Conservation (phyloP, 1,284 basidiomycete species). For the Trichosporon sp. region DNA sequence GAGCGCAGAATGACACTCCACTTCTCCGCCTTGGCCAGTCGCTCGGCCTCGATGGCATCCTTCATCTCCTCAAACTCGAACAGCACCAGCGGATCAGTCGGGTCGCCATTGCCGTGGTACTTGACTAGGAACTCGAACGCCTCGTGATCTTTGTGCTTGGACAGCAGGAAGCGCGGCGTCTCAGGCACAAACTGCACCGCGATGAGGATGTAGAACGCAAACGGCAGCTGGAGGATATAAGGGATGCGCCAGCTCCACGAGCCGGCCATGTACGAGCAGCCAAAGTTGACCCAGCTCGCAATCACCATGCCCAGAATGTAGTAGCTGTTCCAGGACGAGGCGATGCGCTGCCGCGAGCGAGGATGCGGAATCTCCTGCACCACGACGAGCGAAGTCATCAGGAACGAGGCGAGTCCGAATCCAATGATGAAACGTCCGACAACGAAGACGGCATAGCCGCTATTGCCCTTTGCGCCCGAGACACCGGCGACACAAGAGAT, state of each 20-base stretch:
- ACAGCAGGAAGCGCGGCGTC: constrained; percentile 44
- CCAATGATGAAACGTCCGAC: constrained; percentile 44
- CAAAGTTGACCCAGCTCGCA: constrained; percentile 26
- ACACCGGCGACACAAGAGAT: constrained; percentile 45
- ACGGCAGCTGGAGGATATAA: constrained; percentile 45
- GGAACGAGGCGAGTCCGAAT: constrained; percentile 48
- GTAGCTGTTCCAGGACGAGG: constrained; percentile 46
- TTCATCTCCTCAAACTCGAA: constrained; percentile 76
- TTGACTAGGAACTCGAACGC: constrained; percentile 71
- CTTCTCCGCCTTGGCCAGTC: constrained; percentile 40
- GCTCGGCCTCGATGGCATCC: constrained; percentile 66
- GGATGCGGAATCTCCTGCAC: constrained; percentile 50
- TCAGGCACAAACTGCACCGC: constrained; percentile 49
- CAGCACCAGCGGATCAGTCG: constrained; percentile 59
- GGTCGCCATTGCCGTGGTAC: constrained; percentile 68
- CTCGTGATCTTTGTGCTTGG: constrained; percentile 54
- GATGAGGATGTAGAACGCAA: constrained; percentile 44
- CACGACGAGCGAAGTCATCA: constrained; percentile 47
- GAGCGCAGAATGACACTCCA: constrained; percentile 41
- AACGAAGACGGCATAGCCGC: constrained; percentile 46
- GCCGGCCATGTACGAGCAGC: constrained; percentile 18
- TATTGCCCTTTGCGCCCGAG: constrained; percentile 36
- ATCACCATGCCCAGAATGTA: constrained; percentile 29
- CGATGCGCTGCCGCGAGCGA: constrained; percentile 33
- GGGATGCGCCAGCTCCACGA: constrained; percentile 45